Evolutionary conservation across 768 basidiomycete genomes (phyloP).

Genomic region (Polyporus arcularius): DNA sequence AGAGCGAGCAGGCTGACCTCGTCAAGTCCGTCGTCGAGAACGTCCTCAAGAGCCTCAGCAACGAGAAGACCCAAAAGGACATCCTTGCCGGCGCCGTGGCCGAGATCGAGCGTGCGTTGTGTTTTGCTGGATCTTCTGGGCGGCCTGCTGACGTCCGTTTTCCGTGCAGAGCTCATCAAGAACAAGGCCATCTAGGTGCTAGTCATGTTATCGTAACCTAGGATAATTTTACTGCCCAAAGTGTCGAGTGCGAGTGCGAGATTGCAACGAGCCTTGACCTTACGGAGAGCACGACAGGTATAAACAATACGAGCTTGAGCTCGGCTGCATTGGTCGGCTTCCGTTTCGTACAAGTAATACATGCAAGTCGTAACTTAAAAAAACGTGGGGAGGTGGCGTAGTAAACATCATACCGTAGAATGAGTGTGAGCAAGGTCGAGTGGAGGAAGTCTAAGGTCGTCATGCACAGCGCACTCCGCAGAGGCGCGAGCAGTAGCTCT

Average conservation of each 20-base stretch:
- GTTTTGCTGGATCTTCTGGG: neutral
- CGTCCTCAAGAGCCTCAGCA: constrained; percentile 78
- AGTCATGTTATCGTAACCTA: too few relatives aligned
- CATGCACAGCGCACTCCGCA: neutral
- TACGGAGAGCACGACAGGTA: too few relatives aligned
- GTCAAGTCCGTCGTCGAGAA: constrained; percentile 86
- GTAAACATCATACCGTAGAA: constrained; percentile 3
- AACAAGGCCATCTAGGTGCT: constrained; percentile 76
- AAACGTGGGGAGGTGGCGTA: constrained; percentile 9
- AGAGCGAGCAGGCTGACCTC: constrained; percentile 93
- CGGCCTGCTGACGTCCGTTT: neutral
- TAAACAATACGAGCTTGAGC: neutral
- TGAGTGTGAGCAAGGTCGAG: constrained; percentile 14
- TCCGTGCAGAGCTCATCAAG: constrained; percentile 78
- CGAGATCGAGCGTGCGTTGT: constrained; percentile 89
- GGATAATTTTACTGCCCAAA: too few relatives aligned
- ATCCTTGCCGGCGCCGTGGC: constrained; percentile 76
- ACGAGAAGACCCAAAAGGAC: constrained; percentile 89
- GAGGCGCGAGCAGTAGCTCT: neutral
- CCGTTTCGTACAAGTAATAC: constrained; percentile 19
- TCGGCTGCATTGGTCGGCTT: constrained; percentile 4
- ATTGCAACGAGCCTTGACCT: too few relatives aligned
- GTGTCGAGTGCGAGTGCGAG: too few relatives aligned
- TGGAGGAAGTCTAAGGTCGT: neutral
- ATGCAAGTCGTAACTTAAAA: constrained; percentile 15